A percentile compares a stretch with the other conserved stretches of the same genome.
phyloP scores from a whole-genome alignment of 805 yeast genomes.

The Candida boidinii region DNA sequence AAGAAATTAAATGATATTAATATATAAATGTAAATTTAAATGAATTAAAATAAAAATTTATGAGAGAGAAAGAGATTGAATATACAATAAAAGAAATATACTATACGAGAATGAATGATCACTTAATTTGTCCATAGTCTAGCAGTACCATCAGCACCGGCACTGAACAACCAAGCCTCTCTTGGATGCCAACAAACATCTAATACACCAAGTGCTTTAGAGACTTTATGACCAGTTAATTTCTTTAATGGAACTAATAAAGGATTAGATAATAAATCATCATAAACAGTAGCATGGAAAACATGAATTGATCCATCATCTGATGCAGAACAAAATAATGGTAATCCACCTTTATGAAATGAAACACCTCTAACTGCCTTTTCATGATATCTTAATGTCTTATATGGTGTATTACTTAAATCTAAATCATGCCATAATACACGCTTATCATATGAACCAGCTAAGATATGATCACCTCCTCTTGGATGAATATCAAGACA shows the following conservation, averaged over 20 bases:
- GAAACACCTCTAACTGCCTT: conserved; percentile 85
- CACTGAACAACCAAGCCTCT: conserved; percentile 96
- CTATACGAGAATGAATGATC: not conserved
- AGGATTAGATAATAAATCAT: conserved; percentile 92
- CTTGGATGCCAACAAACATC: conserved; percentile 92
- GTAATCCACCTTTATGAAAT: conserved; percentile 80
- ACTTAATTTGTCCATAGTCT: conserved; percentile 85
- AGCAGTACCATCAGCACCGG: conserved; percentile 96
- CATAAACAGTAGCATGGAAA: conserved; percentile 95
- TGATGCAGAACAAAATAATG: conserved; percentile 88
- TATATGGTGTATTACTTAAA: conserved; percentile 81
- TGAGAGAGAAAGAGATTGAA: too few species aligned
- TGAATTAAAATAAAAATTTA: too few species aligned
- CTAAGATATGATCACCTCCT: conserved; percentile 83
- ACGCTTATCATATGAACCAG: conserved; percentile 89
- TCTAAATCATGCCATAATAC: conserved; percentile 97
- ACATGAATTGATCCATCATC: conserved; percentile 93
- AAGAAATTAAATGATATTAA: too few species aligned
- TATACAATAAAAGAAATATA: too few species aligned
- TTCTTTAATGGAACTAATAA: conserved; percentile 93
- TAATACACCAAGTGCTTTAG: conserved; percentile 77
- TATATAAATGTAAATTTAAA: too few species aligned
- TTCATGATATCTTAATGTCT: conserved; percentile 89
- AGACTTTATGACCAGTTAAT: conserved; percentile 79
- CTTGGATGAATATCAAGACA: conserved; percentile 90